Evolutionary conservation across 352 stramenopile species (phyloP).

Genomic region (Phytophthora ramorum): DNA sequence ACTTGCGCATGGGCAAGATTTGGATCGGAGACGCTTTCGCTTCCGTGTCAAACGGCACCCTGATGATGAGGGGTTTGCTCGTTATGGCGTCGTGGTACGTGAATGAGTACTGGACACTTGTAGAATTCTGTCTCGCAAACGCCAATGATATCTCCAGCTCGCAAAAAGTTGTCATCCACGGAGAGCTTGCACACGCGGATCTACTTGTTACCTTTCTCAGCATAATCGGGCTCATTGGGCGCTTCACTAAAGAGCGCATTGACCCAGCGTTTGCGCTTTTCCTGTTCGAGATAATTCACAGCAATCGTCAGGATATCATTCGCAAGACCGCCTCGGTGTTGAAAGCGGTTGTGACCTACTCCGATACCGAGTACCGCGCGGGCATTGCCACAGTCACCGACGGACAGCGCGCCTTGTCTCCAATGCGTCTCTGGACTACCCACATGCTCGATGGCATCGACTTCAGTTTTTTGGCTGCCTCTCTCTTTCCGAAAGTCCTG

Average conservation of each 20-base stretch:
- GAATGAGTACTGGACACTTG: slow-evolving; percentile 44
- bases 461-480: slow-evolving; percentile 22
- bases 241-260: slow-evolving; percentile 32
- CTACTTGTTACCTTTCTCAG: slow-evolving; percentile 46
- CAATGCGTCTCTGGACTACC: slow-evolving; percentile 32
- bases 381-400: slow-evolving; percentile 29
- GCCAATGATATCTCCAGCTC: slow-evolving; percentile 17
- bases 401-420: slow-evolving; percentile 7
- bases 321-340: neutral
- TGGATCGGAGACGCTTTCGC: slow-evolving; percentile 55
- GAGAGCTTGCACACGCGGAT: slow-evolving; percentile 37
- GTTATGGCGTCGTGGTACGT: slow-evolving; percentile 41
- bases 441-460: slow-evolving; percentile 29
- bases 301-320: slow-evolving; percentile 15
- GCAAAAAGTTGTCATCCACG: neutral
- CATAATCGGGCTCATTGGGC: slow-evolving; percentile 31
- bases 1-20: slow-evolving; percentile 39
- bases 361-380: slow-evolving; percentile 15
- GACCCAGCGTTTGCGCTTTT: slow-evolving; percentile 42
- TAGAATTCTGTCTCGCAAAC: slow-evolving; percentile 31
- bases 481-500: slow-evolving; percentile 1
- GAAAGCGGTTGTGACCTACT: slow-evolving; percentile 5
- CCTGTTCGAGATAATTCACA: slow-evolving; percentile 36
- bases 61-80: slow-evolving; percentile 38
- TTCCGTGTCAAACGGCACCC: slow-evolving; percentile 35